phyloP scores from a whole-genome alignment of 2,329 filamentous ascomycete genomes.

The Aspergillus caelatus region DNA sequence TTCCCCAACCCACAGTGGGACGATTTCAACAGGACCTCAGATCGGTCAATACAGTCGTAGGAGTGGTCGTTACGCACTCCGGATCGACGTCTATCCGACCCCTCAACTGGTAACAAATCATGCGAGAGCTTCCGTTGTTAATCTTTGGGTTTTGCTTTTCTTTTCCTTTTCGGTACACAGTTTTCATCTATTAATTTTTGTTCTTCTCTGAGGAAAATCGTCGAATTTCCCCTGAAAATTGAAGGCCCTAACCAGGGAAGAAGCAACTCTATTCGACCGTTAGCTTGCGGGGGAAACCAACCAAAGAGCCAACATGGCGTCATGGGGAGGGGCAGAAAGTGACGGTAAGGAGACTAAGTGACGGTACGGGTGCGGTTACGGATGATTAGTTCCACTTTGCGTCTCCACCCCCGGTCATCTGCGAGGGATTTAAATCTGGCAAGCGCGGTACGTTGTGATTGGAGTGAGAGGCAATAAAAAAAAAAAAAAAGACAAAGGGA shows the following conservation, averaged over 20 bases:
- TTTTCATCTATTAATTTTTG: neutral
- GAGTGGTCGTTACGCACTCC: neutral
- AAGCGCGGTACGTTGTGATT: neutral
- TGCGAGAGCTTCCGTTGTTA: neutral
- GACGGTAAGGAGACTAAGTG: conserved; percentile 14
- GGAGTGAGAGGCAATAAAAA: neutral
- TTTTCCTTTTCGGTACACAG: neutral
- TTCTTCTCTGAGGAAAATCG: neutral
- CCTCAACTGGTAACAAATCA: neutral
- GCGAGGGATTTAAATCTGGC: neutral
- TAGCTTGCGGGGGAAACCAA: conserved; percentile 21
- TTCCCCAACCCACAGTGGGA: neutral
- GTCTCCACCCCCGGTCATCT: conserved; percentile 6
- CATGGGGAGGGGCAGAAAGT: conserved; percentile 16
- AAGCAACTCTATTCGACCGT: conserved; percentile 13
- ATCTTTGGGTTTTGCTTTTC: neutral
- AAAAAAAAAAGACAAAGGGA: neutral
- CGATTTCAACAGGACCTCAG: neutral
- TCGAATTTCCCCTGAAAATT: neutral
- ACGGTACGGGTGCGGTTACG: conserved; percentile 10
- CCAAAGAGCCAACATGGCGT: conserved; percentile 21
- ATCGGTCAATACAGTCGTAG: neutral
- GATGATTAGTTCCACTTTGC: neutral
- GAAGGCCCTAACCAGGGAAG: neutral
- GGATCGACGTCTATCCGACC: neutral